A percentile compares a stretch with the other conserved stretches of the same genome.
Conservation (phyloP, 371 early-diverging fungal genomes). For the Mortierella sp. region DNA sequence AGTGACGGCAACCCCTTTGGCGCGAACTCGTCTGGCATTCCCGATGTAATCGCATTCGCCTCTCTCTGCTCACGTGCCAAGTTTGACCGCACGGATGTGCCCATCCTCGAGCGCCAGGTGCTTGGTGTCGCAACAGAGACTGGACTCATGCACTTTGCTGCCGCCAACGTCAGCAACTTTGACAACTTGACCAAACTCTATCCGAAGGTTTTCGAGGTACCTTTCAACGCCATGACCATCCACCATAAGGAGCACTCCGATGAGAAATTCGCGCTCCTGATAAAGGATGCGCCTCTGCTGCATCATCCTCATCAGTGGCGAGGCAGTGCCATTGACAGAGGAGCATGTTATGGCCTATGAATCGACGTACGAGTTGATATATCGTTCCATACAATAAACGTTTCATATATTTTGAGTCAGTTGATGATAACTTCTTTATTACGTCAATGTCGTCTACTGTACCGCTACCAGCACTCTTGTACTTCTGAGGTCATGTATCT, state of each 20-base stretch:
- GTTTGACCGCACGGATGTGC: slow-evolving; percentile 89
- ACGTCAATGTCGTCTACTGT: too few relatives aligned
- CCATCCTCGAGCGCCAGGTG: slow-evolving; percentile 78
- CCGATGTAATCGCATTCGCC: slow-evolving; percentile 77
- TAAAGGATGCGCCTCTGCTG: slow-evolving; percentile 95
- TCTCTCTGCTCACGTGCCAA: slow-evolving; percentile 85
- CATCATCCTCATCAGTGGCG: slow-evolving; percentile 66
- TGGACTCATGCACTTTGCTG: slow-evolving; percentile 87
- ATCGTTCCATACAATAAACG: too few relatives aligned
- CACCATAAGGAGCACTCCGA: slow-evolving; percentile 74
- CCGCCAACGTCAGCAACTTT: slow-evolving; percentile 68
- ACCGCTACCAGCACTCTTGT: too few relatives aligned
- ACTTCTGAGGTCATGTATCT: too few relatives aligned
- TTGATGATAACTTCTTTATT: too few relatives aligned
- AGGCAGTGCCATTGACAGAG: slow-evolving; percentile 65
- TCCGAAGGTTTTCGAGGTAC: slow-evolving; percentile 94
- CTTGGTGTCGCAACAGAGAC: slow-evolving; percentile 95
- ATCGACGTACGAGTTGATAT: slow-evolving; percentile 74
- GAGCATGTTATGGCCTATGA: slow-evolving; percentile 72
- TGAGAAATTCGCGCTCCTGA: slow-evolving; percentile 78
- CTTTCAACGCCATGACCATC: slow-evolving; percentile 95
- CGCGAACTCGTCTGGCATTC: slow-evolving; percentile 67
- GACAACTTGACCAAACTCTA: slow-evolving; percentile 71
- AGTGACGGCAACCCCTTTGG: slow-evolving; percentile 56
- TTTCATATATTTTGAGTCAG: too few relatives aligned